Evolutionary conservation across 2,329 filamentous ascomycete genomes (phyloP).

Genomic region (Ophiostoma fasciatum): DNA sequence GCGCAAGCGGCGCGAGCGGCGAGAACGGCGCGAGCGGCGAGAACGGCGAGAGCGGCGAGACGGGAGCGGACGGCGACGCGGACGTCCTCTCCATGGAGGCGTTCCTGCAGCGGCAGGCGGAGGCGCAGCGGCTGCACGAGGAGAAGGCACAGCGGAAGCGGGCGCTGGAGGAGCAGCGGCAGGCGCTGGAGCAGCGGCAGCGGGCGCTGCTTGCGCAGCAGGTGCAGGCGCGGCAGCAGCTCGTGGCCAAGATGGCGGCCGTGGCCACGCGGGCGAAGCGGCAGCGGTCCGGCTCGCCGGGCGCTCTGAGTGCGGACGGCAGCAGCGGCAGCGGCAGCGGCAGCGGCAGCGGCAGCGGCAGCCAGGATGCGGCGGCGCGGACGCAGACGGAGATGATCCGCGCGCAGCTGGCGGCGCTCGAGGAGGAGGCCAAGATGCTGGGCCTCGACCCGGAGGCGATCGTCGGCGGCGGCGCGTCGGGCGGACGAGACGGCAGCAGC

Average conservation of each 20-base stretch:
- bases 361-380: conserved; percentile 7
- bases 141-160: conserved; percentile 48
- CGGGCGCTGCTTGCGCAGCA: conserved; percentile 47
- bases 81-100: conserved; percentile 48
- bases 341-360: too few species aligned
- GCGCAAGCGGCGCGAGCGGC: background rate
- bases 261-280: conserved; percentile 3
- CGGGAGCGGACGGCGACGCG: conserved; percentile 18
- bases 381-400: conserved; percentile 50
- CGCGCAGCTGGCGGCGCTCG: conserved; percentile 55
- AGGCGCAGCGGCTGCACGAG: conserved; percentile 54
- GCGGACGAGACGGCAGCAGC: too few species aligned
- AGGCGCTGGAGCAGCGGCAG: conserved; percentile 47
- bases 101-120: conserved; percentile 52
- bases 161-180: conserved; percentile 45
- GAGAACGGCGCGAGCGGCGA: background rate
- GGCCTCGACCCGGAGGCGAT: conserved; percentile 46
- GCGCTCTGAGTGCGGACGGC: background rate
- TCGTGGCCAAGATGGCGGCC: conserved; percentile 46
- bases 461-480: too few species aligned
- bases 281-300: too few species aligned
- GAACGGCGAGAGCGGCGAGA: background rate
- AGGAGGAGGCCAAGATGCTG: conserved; percentile 55
- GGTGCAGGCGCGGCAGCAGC: conserved; percentile 46
- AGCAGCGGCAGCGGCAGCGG: conserved; percentile 7